Evolutionary conservation across 257 asterid genomes (phyloP).

Genomic region (Solanum chilense): DNA sequence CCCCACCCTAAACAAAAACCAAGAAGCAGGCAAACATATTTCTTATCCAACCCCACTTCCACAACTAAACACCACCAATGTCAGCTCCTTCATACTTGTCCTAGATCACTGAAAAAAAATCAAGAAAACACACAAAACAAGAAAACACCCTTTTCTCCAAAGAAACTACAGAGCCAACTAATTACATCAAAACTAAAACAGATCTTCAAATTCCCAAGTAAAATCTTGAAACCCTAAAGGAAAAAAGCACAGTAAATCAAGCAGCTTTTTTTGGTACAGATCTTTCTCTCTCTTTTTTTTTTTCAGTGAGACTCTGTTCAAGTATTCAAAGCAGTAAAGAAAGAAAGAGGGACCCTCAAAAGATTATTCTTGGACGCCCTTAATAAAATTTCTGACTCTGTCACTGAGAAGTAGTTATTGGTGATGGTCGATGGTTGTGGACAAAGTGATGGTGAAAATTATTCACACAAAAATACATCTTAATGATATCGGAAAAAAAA

Average conservation of each 20-base stretch:
- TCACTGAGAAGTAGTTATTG: background rate
- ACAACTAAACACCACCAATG: conserved; percentile 16
- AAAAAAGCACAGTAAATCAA: conserved; percentile 28
- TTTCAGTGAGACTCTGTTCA: background rate
- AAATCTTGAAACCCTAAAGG: conserved; percentile 28
- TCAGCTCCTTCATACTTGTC: background rate
- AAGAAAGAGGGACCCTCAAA: background rate
- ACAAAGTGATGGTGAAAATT: too few species aligned
- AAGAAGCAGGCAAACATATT: conserved; percentile 12
- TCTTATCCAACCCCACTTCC: conserved; percentile 49
- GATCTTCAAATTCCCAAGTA: conserved; percentile 43
- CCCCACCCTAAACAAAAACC: conserved; percentile 19
- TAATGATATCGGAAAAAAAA: background rate
- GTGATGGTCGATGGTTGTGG: background rate
- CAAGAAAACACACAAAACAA: background rate
- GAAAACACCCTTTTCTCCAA: background rate
- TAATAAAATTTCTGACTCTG: too few species aligned
- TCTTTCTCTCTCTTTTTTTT: background rate
- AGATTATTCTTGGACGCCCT: background rate
- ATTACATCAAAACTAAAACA: conserved; percentile 11
- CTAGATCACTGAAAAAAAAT: conserved; percentile 2
- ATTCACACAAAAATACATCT: background rate
- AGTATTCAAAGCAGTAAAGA: background rate
- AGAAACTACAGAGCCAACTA: background rate
- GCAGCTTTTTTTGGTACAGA: conserved; percentile 34